Evolutionary conservation across 495 filamentous ascomycete genomes (phyloP).

Genomic region (Podospora conica): DNA sequence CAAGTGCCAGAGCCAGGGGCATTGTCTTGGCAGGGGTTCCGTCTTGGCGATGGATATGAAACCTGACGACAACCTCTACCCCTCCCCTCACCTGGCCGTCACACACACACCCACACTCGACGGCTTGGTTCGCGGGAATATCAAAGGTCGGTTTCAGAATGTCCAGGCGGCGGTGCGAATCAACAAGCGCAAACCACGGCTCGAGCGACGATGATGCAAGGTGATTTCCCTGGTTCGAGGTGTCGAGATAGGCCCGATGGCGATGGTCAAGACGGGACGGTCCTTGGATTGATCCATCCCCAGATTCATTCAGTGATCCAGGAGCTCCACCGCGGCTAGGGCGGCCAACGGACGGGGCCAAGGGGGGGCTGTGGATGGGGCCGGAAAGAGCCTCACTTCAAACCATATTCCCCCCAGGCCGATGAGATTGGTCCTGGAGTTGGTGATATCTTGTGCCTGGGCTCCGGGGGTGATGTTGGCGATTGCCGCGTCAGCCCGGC

Average conservation of each 20-base stretch:
- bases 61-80: not conserved
- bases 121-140: not conserved
- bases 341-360: not conserved
- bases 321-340: not conserved
- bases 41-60: not conserved
- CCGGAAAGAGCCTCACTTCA: not conserved
- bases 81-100: not conserved
- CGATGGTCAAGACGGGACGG: not conserved
- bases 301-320: not conserved
- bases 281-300: too few relatives aligned
- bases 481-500: not conserved
- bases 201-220: conserved; percentile 22
- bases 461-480: not conserved
- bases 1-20: conserved; percentile 1
- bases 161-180: not conserved
- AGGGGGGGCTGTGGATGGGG: not conserved
- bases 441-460: not conserved
- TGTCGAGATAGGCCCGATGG: not conserved
- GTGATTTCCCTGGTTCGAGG: not conserved
- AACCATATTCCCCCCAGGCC: not conserved
- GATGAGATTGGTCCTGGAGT: not conserved
- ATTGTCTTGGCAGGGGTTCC: not conserved
- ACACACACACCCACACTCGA: not conserved
- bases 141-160: conserved; percentile 21
- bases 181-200: conserved; percentile 16